These are phyloP conservation scores for Trichocladium uniseriatum DNA, from an alignment of 495 filamentous ascomycete genomes.

Conservation along the genomic window DNA sequence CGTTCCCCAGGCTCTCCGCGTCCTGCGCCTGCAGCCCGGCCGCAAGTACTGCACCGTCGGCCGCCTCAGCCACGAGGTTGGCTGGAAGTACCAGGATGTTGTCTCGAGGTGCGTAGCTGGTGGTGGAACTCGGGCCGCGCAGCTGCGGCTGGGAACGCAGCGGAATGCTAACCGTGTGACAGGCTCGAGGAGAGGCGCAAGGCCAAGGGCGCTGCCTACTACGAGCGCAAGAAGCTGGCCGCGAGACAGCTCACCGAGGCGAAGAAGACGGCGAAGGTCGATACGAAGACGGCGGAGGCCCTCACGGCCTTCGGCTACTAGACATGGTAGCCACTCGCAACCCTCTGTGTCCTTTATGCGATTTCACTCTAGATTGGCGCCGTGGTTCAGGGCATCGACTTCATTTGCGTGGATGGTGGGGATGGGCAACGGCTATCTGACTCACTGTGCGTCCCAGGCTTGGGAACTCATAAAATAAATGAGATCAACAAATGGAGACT, in stretches of 20 bases:
- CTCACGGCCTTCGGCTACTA: constrained; percentile 51
- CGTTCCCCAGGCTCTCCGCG: constrained; percentile 92
- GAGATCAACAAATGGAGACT: constrained; percentile 32
- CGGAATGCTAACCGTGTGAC: constrained; percentile 33
- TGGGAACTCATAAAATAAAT: constrained; percentile 32
- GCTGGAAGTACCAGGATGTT: constrained; percentile 99
- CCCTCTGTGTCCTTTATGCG: constrained; percentile 28
- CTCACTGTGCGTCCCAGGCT: constrained; percentile 29
- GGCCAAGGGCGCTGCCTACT: constrained; percentile 97
- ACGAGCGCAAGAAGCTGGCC: constrained; percentile 96
- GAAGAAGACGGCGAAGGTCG: constrained; percentile 81
- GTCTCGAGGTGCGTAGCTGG: constrained; percentile 71
- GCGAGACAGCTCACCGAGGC: constrained; percentile 82
- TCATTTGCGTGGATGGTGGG: constrained; percentile 32
- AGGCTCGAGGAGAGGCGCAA: constrained; percentile 99
- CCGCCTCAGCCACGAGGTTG: constrained; percentile 93
- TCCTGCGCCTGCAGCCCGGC: constrained; percentile 90
- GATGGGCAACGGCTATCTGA: constrained; percentile 28
- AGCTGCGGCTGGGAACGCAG: background rate
- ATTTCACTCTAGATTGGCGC: constrained; percentile 37
- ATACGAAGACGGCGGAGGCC: constrained; percentile 51
- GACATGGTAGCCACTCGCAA: constrained; percentile 20
- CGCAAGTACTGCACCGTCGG: constrained; percentile 99
- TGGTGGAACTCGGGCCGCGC: background rate
- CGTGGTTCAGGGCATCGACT: constrained; percentile 35